A percentile compares a stretch with the other conserved stretches of the same genome.
Conservation (phyloP, 306 rosid species). For the Glycine tomentella region DNA sequence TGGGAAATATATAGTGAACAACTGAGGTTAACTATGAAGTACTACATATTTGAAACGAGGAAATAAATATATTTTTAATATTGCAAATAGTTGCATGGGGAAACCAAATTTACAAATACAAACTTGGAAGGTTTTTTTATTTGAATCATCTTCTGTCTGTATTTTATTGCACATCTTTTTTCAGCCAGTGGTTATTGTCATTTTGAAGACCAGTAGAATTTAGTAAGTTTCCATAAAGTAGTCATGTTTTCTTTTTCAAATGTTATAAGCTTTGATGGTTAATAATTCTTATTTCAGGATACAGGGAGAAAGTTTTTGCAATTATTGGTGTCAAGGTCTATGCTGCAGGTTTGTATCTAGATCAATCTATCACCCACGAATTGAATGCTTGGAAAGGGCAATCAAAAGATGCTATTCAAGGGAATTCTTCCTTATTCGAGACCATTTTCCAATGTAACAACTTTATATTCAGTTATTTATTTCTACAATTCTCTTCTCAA, state of each 20-base stretch:
- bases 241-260: neutral
- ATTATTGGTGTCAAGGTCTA: conserved; percentile 88
- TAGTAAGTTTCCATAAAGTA: neutral
- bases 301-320: conserved; percentile 88
- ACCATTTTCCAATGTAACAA: conserved; percentile 74
- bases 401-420: conserved; percentile 63
- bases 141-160: neutral
- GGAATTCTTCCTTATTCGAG: conserved; percentile 72
- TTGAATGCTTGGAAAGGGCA: conserved; percentile 73
- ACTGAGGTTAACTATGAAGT: neutral
- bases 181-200: neutral
- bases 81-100: neutral
- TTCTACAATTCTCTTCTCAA: conserved; percentile 21
- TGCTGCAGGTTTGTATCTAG: conserved; percentile 80
- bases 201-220: neutral
- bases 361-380: conserved; percentile 54
- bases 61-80: neutral
- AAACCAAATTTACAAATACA: neutral
- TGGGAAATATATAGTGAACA: neutral
- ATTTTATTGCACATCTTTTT: neutral
- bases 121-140: too few relatives aligned
- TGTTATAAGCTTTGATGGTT: conserved; percentile 21
- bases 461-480: conserved; percentile 15
- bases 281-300: conserved; percentile 66
- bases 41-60: neutral